Conservation (phyloP, 1,139 yeast species). For the Pichiaceae sp. region DNA sequence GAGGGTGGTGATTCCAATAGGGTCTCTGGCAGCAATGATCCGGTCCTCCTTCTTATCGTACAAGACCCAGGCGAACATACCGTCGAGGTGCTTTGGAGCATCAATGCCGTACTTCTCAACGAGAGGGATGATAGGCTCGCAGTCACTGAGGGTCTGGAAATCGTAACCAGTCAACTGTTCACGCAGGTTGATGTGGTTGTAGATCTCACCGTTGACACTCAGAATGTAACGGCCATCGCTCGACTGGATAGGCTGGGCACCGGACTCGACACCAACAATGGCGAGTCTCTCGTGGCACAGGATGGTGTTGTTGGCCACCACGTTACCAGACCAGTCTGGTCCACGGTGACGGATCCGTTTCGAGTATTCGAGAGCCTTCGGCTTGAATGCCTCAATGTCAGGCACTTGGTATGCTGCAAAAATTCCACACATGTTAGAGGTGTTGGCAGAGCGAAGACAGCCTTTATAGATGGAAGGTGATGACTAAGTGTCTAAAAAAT, state of each 20-base stretch:
- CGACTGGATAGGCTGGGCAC: slow-evolving; percentile 94
- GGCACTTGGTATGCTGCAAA: slow-evolving; percentile 85
- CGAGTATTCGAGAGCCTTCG: slow-evolving; percentile 80
- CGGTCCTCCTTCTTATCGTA: slow-evolving; percentile 82
- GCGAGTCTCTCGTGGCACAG: slow-evolving; percentile 93
- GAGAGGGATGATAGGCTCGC: slow-evolving; percentile 95
- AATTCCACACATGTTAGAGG: slow-evolving; percentile 80
- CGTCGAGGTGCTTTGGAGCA: slow-evolving; percentile 89
- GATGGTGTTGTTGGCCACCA: slow-evolving; percentile 66
- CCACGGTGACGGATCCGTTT: slow-evolving; percentile 97
- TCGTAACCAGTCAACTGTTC: slow-evolving; percentile 61
- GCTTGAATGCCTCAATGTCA: slow-evolving; percentile 72
- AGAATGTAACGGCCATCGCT: slow-evolving; percentile 65
- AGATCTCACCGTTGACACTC: slow-evolving; percentile 96
- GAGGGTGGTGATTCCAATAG: slow-evolving; percentile 92
- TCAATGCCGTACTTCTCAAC: slow-evolving; percentile 80
- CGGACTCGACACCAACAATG: slow-evolving; percentile 89
- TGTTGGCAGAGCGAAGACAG: background rate
- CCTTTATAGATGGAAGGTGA: background rate
- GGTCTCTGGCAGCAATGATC: slow-evolving; percentile 95
- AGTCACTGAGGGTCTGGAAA: slow-evolving; percentile 84
- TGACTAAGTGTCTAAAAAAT: background rate
- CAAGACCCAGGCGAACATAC: slow-evolving; percentile 95
- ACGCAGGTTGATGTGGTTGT: slow-evolving; percentile 89
- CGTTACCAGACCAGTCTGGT: slow-evolving; percentile 98